A percentile compares a stretch with the other conserved stretches of the same genome.
Conservation (phyloP, 768 basidiomycete species). For the Hericium erinaceus region DNA sequence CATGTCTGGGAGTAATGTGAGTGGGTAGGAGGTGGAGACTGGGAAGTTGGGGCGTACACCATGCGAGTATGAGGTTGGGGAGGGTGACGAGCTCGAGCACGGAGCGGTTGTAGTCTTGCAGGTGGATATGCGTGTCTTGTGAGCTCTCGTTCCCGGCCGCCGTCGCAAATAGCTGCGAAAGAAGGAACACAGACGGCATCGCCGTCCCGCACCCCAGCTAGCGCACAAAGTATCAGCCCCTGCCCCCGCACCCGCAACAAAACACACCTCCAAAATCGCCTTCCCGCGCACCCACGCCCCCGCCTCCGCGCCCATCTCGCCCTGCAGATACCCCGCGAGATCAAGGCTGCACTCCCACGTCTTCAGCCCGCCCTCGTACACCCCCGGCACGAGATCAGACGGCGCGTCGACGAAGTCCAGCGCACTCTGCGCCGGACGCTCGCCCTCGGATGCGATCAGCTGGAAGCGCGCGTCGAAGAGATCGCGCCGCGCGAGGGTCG, state of each 20-base stretch:
- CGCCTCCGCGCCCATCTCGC: constrained; percentile 17
- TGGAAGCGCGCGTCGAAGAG: constrained; percentile 96
- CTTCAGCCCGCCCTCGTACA: constrained; percentile 95
- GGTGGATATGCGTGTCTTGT: constrained; percentile 46
- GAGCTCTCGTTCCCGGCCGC: constrained; percentile 19
- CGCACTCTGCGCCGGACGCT: not conserved
- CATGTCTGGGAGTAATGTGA: constrained; percentile 34
- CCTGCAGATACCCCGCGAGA: constrained; percentile 56
- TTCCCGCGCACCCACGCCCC: constrained; percentile 33
- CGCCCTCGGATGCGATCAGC: constrained; percentile 48
- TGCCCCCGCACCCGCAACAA: not conserved
- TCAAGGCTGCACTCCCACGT: constrained; percentile 97
- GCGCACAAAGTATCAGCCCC: not conserved
- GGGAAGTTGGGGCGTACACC: constrained; percentile 49
- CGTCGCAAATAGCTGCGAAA: constrained; percentile 44
- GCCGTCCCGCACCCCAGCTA: constrained; percentile 94
- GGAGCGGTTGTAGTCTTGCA: constrained; percentile 88
- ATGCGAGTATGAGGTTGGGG: constrained; percentile 69
- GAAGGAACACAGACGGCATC: constrained; percentile 68
- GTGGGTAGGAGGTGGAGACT: not conserved
- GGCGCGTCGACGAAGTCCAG: constrained; percentile 69
- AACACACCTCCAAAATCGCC: constrained; percentile 65
- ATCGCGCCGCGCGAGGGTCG: constrained; percentile 63
- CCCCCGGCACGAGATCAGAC: constrained; percentile 83
- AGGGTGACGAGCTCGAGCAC: constrained; percentile 73